These are phyloP conservation scores for Galerina sulciceps DNA, from an alignment of 768 basidiomycete genomes.

Conservation along the genomic window DNA sequence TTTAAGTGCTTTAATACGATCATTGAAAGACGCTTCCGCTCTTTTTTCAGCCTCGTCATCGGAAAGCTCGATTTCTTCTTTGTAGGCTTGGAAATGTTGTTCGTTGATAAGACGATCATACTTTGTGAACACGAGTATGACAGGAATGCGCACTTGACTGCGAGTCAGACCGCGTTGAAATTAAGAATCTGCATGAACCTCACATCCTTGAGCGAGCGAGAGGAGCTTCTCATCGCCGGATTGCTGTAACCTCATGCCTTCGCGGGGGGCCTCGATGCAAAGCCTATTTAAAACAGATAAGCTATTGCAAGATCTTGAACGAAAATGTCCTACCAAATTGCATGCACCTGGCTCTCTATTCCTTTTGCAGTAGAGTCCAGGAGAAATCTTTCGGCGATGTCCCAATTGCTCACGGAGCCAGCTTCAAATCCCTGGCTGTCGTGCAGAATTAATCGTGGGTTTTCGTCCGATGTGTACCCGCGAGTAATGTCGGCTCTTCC, in stretches of 20 bases:
- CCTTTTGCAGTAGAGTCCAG: not conserved
- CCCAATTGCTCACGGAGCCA: slow-evolving; percentile 15
- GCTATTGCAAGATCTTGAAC: too few relatives aligned
- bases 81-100: not conserved
- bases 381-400: not conserved
- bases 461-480: slow-evolving; percentile 22
- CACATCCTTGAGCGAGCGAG: not conserved
- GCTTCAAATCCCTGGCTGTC: slow-evolving; percentile 33
- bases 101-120: slow-evolving; percentile 26
- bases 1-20: not conserved
- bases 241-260: not conserved
- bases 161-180: too few relatives aligned
- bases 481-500: slow-evolving; percentile 17
- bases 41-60: not conserved
- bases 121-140: slow-evolving; percentile 34
- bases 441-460: slow-evolving; percentile 29
- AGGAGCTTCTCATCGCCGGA: not conserved
- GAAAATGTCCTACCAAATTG: not conserved
- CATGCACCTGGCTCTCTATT: not conserved
- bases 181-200: not conserved
- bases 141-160: slow-evolving; percentile 16
- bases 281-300: not conserved
- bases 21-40: not conserved
- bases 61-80: not conserved
- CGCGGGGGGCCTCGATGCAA: not conserved